Conservation (phyloP, 164 flowering plant species). For the Tetrastigma voinierianum region DNA sequence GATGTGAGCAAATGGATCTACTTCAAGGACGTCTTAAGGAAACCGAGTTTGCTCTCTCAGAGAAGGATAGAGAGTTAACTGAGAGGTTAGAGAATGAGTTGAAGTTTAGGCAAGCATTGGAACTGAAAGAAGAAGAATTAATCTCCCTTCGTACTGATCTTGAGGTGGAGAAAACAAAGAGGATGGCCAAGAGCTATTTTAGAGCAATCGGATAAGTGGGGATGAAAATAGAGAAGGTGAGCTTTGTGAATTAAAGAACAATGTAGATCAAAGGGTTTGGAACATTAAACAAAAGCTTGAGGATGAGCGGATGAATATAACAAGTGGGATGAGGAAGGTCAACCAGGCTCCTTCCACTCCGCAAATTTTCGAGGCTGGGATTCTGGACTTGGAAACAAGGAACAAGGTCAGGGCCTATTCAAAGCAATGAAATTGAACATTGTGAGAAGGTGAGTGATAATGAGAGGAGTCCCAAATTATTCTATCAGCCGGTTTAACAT, state of each 20-base stretch:
- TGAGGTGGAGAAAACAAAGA: slow-evolving; percentile 33
- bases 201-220: slow-evolving; percentile 8
- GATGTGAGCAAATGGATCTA: slow-evolving; percentile 58
- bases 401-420: slow-evolving; percentile 1
- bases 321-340: slow-evolving; percentile 20
- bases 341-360: not conserved
- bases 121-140: slow-evolving; percentile 52
- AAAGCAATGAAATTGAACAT: slow-evolving; percentile 35
- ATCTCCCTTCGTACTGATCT: slow-evolving; percentile 23
- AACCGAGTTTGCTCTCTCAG: slow-evolving; percentile 43
- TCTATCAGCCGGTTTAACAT: too few species aligned
- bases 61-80: slow-evolving; percentile 54
- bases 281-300: slow-evolving; percentile 55
- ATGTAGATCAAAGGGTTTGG: slow-evolving; percentile 58
- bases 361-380: slow-evolving; percentile 7
- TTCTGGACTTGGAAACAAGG: slow-evolving; percentile 13
- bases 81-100: slow-evolving; percentile 54
- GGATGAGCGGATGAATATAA: slow-evolving; percentile 27
- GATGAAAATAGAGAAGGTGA: slow-evolving; percentile 41
- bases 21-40: slow-evolving; percentile 60
- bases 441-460: too few species aligned
- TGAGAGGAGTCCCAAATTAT: too few species aligned
- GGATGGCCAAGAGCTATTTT: slow-evolving; percentile 27
- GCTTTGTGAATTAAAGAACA: slow-evolving; percentile 44
- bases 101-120: slow-evolving; percentile 60